Conservation (phyloP, 2,329 filamentous ascomycete species). For the Sporothrix humicola region DNA sequence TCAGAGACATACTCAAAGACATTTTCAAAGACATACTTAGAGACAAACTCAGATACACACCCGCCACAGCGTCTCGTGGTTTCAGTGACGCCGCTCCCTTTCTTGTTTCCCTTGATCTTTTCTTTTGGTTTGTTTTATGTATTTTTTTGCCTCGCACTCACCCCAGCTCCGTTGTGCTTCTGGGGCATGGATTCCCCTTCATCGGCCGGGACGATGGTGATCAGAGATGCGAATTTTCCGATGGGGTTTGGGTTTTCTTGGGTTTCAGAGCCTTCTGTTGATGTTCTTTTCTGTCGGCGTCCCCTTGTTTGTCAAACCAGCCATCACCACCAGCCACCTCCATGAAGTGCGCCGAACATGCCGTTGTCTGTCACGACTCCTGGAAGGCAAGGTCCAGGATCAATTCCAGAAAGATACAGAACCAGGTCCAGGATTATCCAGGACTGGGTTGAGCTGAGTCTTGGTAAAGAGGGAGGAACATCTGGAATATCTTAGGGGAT, state of each 20-base stretch:
- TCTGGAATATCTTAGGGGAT: too few relatives aligned
- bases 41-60: neutral
- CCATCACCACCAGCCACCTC: neutral
- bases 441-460: too few relatives aligned
- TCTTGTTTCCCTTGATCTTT: neutral
- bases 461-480: too few relatives aligned
- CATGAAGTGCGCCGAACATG: neutral
- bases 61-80: neutral
- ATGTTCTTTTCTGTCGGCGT: neutral
- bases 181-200: conserved; percentile 16
- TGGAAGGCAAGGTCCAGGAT: too few relatives aligned
- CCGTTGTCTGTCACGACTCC: conserved; percentile 1
- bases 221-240: conserved; percentile 25
- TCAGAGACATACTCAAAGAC: neutral
- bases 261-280: conserved; percentile 20
- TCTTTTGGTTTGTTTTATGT: neutral
- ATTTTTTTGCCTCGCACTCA: neutral
- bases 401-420: too few relatives aligned
- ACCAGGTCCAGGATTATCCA: neutral
- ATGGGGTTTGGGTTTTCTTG: neutral
- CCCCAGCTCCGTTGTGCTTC: conserved; percentile 13
- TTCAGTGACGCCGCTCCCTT: neutral
- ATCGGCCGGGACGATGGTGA: conserved; percentile 9
- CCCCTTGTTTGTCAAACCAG: neutral
- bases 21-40: neutral